Evolutionary conservation across 202 grass and related monocot species (phyloP).

Genomic region (Thinopyrum obtusiflorum): DNA sequence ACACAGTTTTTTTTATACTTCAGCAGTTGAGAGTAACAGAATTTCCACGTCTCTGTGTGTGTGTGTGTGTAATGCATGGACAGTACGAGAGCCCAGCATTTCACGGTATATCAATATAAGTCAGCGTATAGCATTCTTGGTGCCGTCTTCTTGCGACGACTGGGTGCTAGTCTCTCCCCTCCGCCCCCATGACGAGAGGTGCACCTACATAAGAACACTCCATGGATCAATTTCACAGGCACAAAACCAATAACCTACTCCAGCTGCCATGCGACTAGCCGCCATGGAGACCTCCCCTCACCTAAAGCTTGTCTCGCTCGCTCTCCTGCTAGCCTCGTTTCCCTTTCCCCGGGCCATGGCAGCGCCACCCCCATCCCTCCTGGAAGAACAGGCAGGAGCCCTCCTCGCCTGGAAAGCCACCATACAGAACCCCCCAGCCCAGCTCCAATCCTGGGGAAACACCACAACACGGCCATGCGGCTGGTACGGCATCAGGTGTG

Average conservation of each 20-base stretch:
- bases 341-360: not conserved
- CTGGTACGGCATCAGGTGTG: not conserved
- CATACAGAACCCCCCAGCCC: not conserved
- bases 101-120: too few species aligned
- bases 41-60: not conserved
- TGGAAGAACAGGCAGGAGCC: not conserved
- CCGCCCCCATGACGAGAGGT: too few species aligned
- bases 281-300: not conserved
- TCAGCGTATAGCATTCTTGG: too few species aligned
- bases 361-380: fast-evolving
- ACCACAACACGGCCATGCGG: not conserved
- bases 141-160: too few species aligned
- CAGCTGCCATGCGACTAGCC: not conserved
- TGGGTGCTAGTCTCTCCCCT: too few species aligned
- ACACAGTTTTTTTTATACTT: not conserved
- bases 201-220: too few species aligned
- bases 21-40: not conserved
- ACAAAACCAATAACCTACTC: not conserved
- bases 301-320: not conserved
- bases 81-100: not conserved
- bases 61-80: too few species aligned
- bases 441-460: not conserved
- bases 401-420: not conserved
- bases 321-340: not conserved
- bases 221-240: too few species aligned